phyloP scores from a whole-genome alignment of 768 basidiomycete genomes.

The Kwoniella heveanensis region DNA sequence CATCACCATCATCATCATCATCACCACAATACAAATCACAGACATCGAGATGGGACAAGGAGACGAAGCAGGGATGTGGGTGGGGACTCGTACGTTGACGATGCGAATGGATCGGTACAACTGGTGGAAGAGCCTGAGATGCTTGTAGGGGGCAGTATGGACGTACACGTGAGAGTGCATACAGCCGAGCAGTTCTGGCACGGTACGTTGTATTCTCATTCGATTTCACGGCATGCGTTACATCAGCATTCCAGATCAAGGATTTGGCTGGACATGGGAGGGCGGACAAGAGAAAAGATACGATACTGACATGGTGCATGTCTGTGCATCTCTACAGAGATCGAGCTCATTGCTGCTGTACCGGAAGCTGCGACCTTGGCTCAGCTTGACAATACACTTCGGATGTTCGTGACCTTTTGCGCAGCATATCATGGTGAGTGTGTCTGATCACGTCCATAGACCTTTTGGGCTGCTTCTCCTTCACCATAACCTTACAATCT shows the following conservation, averaged over 20 bases:
- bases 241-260: too few species aligned
- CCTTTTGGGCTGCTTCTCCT: too few species aligned
- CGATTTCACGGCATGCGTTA: not conserved
- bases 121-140: conserved; percentile 7
- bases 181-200: conserved; percentile 45
- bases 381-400: conserved; percentile 74
- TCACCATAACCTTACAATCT: not conserved
- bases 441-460: too few species aligned
- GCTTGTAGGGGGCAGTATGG: conserved; percentile 27
- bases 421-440: conserved; percentile 80
- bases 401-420: conserved; percentile 75
- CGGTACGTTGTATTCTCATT: conserved; percentile 24
- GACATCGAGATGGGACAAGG: not conserved
- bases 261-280: too few species aligned
- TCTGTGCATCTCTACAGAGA: too few species aligned
- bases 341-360: conserved; percentile 77
- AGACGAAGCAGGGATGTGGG: conserved; percentile 8
- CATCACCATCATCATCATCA: conserved; percentile 24
- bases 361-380: conserved; percentile 68
- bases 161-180: conserved; percentile 40
- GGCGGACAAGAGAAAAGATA: too few species aligned
- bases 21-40: conserved; percentile 5
- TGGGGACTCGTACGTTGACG: not conserved
- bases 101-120: conserved; percentile 10
- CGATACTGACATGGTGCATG: too few species aligned